phyloP scores from a whole-genome alignment of 345 rosid species.

The Dovyalis caffra region DNA sequence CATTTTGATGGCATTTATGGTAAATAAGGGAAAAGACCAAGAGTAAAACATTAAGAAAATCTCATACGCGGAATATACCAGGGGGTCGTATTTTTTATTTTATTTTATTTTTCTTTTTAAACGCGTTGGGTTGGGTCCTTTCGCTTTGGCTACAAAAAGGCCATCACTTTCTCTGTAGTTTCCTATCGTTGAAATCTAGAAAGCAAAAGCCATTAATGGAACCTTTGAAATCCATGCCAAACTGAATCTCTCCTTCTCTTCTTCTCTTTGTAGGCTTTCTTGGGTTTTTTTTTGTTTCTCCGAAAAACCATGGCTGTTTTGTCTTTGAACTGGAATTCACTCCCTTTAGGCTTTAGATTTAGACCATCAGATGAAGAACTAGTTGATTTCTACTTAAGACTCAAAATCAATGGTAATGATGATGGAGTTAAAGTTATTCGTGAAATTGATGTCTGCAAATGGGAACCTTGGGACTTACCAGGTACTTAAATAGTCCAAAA shows the following conservation, averaged over 20 bases:
- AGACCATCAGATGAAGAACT: slow-evolving; percentile 88
- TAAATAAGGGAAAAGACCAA: background rate
- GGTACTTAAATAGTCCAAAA: slow-evolving; percentile 28
- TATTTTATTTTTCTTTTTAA: background rate
- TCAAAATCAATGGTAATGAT: slow-evolving; percentile 70
- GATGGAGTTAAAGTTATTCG: slow-evolving; percentile 56
- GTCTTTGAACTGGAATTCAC: slow-evolving; percentile 47
- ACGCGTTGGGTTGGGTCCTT: background rate
- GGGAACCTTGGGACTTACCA: slow-evolving; percentile 98
- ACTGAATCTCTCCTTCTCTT: background rate
- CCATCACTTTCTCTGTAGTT: slow-evolving; percentile 11
- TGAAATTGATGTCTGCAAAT: slow-evolving; percentile 82
- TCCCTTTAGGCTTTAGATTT: slow-evolving; percentile 86
- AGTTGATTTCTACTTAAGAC: slow-evolving; percentile 59
- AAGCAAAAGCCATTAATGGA: background rate
- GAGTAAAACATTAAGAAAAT: background rate
- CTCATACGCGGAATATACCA: slow-evolving; percentile 14
- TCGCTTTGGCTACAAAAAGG: background rate
- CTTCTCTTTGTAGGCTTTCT: background rate
- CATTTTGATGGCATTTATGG: background rate
- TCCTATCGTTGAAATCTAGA: background rate
- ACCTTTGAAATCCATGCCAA: background rate
- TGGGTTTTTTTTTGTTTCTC: background rate
- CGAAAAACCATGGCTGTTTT: slow-evolving; percentile 38
- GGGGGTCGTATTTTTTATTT: background rate